Conservation (phyloP, 148 eudicot species). For the Rhododendron kiyosumense region DNA sequence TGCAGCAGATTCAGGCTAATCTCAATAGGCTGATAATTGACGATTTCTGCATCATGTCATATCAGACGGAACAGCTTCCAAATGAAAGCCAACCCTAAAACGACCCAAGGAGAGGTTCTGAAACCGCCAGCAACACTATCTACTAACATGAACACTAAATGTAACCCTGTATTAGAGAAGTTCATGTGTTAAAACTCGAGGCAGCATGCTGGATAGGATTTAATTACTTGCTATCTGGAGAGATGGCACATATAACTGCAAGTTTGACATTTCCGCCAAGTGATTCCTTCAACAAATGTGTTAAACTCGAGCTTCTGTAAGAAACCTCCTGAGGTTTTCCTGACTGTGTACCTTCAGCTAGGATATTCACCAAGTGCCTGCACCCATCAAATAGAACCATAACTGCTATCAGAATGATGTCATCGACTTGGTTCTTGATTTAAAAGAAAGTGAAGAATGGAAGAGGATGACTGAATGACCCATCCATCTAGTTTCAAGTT, state of each 20-base stretch:
- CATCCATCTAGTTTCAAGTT: neutral
- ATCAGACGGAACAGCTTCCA: neutral
- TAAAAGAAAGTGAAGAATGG: neutral
- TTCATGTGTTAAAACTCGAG: neutral
- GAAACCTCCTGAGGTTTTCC: slow-evolving; percentile 39
- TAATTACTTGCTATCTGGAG: slow-evolving; percentile 65
- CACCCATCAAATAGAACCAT: slow-evolving; percentile 12
- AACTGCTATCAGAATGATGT: neutral
- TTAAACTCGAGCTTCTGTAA: slow-evolving; percentile 64
- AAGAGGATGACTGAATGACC: neutral
- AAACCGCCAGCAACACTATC: neutral
- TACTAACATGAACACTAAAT: neutral
- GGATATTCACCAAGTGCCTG: slow-evolving; percentile 74
- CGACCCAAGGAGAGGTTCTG: neutral
- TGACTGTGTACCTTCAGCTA: slow-evolving; percentile 45
- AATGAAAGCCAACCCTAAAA: neutral
- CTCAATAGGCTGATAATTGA: neutral
- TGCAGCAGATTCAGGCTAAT: neutral
- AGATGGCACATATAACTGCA: slow-evolving; percentile 68
- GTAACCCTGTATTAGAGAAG: neutral
- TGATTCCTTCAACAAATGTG: slow-evolving; percentile 72
- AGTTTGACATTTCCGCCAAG: slow-evolving; percentile 90
- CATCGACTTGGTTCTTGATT: neutral
- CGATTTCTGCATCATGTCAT: neutral
- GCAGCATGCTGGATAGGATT: neutral